Evolutionary conservation across 2,329 filamentous ascomycete genomes (phyloP).

Genomic region (Thelonectria rubi): DNA sequence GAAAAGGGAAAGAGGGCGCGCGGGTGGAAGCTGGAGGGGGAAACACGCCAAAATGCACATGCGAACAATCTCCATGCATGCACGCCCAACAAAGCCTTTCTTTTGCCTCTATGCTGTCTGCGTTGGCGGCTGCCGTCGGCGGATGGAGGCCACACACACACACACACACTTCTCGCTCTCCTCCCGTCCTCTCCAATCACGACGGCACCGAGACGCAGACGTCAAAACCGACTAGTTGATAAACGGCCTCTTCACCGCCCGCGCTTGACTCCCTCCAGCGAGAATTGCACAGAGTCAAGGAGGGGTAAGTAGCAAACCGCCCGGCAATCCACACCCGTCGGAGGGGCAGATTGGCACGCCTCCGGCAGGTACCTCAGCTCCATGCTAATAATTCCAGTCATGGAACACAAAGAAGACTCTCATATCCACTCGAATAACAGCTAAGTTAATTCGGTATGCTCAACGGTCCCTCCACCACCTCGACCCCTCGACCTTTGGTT

Average conservation of each 20-base stretch:
- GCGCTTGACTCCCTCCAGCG: constrained; percentile 24
- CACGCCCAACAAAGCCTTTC: background rate
- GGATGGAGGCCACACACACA: constrained; percentile 31
- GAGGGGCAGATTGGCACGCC: background rate
- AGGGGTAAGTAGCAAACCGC: background rate
- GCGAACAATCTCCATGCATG: background rate
- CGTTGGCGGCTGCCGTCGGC: too few relatives aligned
- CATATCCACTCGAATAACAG: too few relatives aligned
- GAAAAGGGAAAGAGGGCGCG: too few relatives aligned
- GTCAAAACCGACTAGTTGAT: constrained; percentile 33
- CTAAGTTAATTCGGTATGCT: too few relatives aligned
- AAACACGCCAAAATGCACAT: background rate
- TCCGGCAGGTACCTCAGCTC: background rate
- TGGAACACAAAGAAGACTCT: too few relatives aligned
- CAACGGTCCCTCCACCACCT: background rate
- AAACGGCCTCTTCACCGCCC: constrained; percentile 38
- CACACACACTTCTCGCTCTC: constrained; percentile 16
- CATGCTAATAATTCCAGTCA: too few relatives aligned
- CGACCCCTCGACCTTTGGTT: background rate
- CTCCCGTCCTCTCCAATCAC: constrained; percentile 39
- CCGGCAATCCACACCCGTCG: background rate
- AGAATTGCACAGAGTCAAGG: background rate
- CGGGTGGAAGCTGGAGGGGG: background rate
- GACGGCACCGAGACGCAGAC: constrained; percentile 30
- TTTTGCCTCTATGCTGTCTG: background rate